Conservation (phyloP, 495 filamentous ascomycete species). For the Penicillium arizonense region DNA sequence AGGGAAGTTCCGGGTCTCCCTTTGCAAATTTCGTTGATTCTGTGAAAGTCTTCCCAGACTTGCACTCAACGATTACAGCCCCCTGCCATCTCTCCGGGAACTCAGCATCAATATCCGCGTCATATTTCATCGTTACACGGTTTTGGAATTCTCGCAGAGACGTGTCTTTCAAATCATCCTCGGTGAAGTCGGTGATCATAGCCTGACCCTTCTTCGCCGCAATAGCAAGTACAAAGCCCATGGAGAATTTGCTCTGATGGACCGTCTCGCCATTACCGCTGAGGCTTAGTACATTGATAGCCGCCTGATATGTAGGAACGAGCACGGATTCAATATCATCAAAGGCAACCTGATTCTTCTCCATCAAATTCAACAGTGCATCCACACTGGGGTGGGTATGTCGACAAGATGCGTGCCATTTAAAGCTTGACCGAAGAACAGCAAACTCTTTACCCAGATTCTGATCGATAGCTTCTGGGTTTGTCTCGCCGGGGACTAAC, state of each 20-base stretch:
- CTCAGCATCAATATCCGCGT: slow-evolving; percentile 27
- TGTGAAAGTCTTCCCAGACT: slow-evolving; percentile 22
- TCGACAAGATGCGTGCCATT: slow-evolving; percentile 39
- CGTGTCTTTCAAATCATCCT: slow-evolving; percentile 25
- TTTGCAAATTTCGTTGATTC: slow-evolving; percentile 31
- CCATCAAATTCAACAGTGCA: slow-evolving; percentile 30
- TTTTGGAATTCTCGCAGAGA: slow-evolving; percentile 27
- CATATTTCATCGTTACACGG: slow-evolving; percentile 28
- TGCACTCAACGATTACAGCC: slow-evolving; percentile 28
- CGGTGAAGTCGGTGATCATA: slow-evolving; percentile 36
- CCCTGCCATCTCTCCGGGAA: slow-evolving; percentile 35
- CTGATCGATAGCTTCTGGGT: slow-evolving; percentile 28
- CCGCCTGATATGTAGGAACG: slow-evolving; percentile 32
- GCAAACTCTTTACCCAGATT: slow-evolving; percentile 26
- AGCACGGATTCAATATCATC: slow-evolving; percentile 32
- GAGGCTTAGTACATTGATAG: slow-evolving; percentile 30
- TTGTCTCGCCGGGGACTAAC: slow-evolving; percentile 23
- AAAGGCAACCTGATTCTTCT: slow-evolving; percentile 24
- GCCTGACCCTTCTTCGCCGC: slow-evolving; percentile 35
- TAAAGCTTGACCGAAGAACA: slow-evolving; percentile 32
- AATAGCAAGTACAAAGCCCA: slow-evolving; percentile 40
- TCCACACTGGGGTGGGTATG: slow-evolving; percentile 39
- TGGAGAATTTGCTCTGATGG: slow-evolving; percentile 39
- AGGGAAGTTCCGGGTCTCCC: slow-evolving; percentile 31
- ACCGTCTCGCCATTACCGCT: slow-evolving; percentile 32